These are phyloP conservation scores for Clathrus columnatus DNA, from an alignment of 768 basidiomycete species.

Conservation along the genomic window DNA sequence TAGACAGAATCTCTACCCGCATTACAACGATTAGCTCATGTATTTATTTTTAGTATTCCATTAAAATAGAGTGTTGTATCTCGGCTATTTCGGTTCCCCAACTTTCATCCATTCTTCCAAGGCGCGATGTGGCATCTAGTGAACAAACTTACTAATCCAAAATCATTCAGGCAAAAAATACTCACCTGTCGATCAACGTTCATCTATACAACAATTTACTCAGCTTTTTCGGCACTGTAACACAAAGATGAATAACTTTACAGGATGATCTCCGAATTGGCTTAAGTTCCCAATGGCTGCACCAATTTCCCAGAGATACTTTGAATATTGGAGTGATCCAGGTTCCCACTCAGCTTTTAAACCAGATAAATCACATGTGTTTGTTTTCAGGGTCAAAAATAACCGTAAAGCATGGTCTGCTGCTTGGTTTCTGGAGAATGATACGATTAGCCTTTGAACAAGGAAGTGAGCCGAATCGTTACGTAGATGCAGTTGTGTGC, in stretches of 20 bases:
- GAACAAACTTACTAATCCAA: background rate
- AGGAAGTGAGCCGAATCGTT: background rate
- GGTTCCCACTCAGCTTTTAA: slow-evolving; percentile 1
- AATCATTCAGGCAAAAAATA: background rate
- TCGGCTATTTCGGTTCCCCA: slow-evolving; percentile 1
- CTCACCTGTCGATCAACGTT: slow-evolving; percentile 7
- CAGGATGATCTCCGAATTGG: slow-evolving; percentile 11
- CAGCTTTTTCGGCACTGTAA: background rate
- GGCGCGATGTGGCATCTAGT: background rate
- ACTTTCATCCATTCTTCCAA: slow-evolving; percentile 11
- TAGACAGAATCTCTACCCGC: slow-evolving; percentile 29
- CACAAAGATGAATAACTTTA: background rate
- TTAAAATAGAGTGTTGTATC: background rate
- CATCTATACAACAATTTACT: slow-evolving; percentile 3
- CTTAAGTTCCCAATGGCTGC: slow-evolving; percentile 4
- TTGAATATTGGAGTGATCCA: slow-evolving; percentile 7
- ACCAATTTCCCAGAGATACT: slow-evolving; percentile 8
- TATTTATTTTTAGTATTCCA: background rate
- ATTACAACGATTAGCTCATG: slow-evolving; percentile 3
- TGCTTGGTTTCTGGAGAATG: slow-evolving; percentile 1
- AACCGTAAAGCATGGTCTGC: slow-evolving; percentile 10
- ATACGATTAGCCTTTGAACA: background rate
- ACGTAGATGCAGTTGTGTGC: slow-evolving; percentile 10
- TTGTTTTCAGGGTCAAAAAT: background rate
- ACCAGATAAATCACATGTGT: background rate